Base-by-base conservation (phyloP, 257 asterid genomes). In the Lantana camara region DNA sequence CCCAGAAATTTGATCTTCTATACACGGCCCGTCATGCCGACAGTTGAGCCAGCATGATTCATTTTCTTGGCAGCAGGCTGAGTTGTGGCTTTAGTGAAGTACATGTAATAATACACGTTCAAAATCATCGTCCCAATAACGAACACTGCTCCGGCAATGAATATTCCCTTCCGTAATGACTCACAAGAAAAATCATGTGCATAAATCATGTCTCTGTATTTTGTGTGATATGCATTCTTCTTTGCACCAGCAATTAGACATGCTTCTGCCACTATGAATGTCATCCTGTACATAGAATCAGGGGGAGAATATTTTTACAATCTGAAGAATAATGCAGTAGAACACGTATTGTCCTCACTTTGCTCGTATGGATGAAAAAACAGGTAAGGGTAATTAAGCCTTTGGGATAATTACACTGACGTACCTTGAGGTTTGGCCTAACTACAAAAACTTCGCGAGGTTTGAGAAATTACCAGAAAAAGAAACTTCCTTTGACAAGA, bases 91-190 rank as follows among this genome's bases (percentile, higher is more conserved):
- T 68, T 85, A 13, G 83, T 74, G 77, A 82, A 79, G 79, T 79
- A 82, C 72, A 82, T 68, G 73, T 79, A 73, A 75, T 85, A 57
- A 71, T 90, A 90, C 34, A 85, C 71, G 19, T 90, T 87, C 64
- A 90, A 82, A 82, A 74, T 58, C 98, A 89, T 92, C 0, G 93
- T 92, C 11, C 82, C 92, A 35, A 83, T 79, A 64, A 83, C 94
- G 44, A 89, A 89, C 20, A 87, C 97, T 5, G 98, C 96, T 46
- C 98, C 98, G 6, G 96, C 96, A n/a, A 92, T 72, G 82, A 92
- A 92, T 11, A 89, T 73, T 4, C 97, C 98, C 71, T 92, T 92
- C 63, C 97, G 64, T 20, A 89, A 73, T 0, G 98, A 47, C 42
- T 91, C 96, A 5, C 96, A 91, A 16, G 96, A 86, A 7, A 89